These are phyloP conservation scores for Apium graveolens DNA, from an alignment of 129 eudicot genomes.

Conservation along the genomic window DNA sequence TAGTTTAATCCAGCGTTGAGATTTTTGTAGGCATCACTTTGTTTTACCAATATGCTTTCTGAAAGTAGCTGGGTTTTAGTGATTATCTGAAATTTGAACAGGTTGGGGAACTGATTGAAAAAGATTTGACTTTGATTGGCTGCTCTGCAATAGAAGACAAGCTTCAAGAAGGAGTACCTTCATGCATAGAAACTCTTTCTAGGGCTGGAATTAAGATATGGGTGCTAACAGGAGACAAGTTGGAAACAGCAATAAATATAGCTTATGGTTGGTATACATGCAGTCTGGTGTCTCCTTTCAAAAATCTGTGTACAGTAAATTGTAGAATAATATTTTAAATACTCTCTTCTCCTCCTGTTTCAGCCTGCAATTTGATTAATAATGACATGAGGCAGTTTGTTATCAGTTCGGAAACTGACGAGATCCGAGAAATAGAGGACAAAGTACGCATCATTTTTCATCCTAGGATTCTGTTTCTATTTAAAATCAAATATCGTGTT, in stretches of 20 bases:
- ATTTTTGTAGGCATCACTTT: not conserved
- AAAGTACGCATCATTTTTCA: slow-evolving; percentile 39
- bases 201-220: slow-evolving; percentile 97
- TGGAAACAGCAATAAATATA: slow-evolving; percentile 96
- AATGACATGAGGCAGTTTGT: slow-evolving; percentile 94
- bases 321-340: not conserved
- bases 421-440: slow-evolving; percentile 79
- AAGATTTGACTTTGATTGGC: slow-evolving; percentile 80
- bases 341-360: slow-evolving; percentile 14
- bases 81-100: slow-evolving; percentile 23
- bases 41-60: not conserved
- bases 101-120: slow-evolving; percentile 93
- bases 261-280: slow-evolving; percentile 65
- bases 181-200: slow-evolving; percentile 89
- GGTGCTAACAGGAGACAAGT: slow-evolving; percentile 97
- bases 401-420: slow-evolving; percentile 95
- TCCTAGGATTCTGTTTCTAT: slow-evolving; percentile 8
- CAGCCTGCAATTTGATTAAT: slow-evolving; percentile 93
- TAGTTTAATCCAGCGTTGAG: not conserved
- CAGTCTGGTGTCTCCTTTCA: slow-evolving; percentile 1
- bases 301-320: not conserved
- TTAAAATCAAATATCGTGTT: not conserved
- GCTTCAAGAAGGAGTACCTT: slow-evolving; percentile 98
- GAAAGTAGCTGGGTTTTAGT: not conserved
- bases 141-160: slow-evolving; percentile 98